Evolutionary conservation across 1,139 yeast species (phyloP), one percentile per base, ranked within the genome.

Genomic region (Yamadazyma sp.): DNA sequence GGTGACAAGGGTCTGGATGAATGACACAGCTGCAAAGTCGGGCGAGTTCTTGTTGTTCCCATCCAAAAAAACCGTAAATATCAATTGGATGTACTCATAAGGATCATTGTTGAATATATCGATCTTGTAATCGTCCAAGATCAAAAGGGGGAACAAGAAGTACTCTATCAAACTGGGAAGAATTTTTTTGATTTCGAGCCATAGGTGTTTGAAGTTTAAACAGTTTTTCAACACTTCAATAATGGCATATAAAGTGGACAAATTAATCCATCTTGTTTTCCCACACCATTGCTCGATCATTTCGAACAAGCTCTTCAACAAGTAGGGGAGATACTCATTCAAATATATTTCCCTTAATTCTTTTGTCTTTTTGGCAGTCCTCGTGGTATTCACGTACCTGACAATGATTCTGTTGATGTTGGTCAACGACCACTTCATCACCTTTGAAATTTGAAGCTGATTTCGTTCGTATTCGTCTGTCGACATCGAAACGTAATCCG

Each of bases 401-500:
- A 75, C 75, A 54, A 85, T 87, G n/a, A 89, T 60, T 48, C 95
- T 77, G 53, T 75, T 78, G 36, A 91, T 61, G 56, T 88, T 88
- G 26, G 88, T 89, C 53, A 82, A 81, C 1, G 95, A 79, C 97
- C 98, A 91, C 60, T 92, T 92, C 61, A 88, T 87, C 47, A 92
- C 78, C 60, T 88, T 91, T 26, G 75, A 61, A 32, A 69, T 55
- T 49, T 72, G 75, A 12, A 69, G 53, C 39, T 63, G 56, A 36
- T 63, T 53, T 46, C 60, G 64, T 36, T 70, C 76, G 43, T 59
- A 61, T 40, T 69, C 75, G 28, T 58, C 32, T 15, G 33, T 25
- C 4, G 53, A 40, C 24, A 47, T 42, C 11, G 58, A 40, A 1
- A 79, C 72, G 41, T 73, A 71, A 3, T 46, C 34, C 2, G 95